Base-by-base conservation (phyloP, 2,329 filamentous ascomycete genomes). In the Uncinocarpus reesii region DNA sequence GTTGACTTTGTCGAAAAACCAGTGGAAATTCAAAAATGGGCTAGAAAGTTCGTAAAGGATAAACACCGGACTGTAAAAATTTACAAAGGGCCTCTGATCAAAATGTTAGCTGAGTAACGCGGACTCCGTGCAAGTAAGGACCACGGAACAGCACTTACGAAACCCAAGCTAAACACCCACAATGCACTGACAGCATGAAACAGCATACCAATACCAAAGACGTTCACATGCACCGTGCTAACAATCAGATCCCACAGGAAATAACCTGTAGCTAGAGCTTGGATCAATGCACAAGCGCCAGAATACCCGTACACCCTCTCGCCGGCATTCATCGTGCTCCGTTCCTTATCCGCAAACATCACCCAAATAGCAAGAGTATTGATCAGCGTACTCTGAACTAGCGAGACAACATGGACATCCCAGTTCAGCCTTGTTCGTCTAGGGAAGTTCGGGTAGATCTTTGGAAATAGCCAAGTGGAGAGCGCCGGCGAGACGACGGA, bases 1-100 rank as follows among this genome's bases (percentile, higher is more conserved):
- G 61, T 76, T 73, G 61, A 82, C 68, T 65, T 83, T 83, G 61
- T 83, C 79, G 59, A 78, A 77, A 69, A 83, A 82, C 79, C 79
- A 83, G 67, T 83, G 79, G 60, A 82, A 75, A 63, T 83, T 83
- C 53, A 82, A 71, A 62, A 82, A 81, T 7, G 79, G 79, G 52
- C 73, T 76, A 34, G 77, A 80, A 54, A 83, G 75, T 60, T 83
- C 79, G 66, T 82, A 83, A 56, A 83, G 77, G 57, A 83, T 78
- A 65, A 83, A 83, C 4, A 73, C 74, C 0, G 78, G 76, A 15
- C 71, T 76, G 62, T 81, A 83, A 69, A 73, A 82, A 62, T 81
- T 80, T 52, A 80, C 66, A 58, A 82, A 82, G 2, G 79, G 79
- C 53, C 79, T 71, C 79, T 82, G n/a, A n/a, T n/a, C n/a, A n/a